Conservation (phyloP, 1,284 basidiomycete genomes). For the Volvariella surrecta region DNA sequence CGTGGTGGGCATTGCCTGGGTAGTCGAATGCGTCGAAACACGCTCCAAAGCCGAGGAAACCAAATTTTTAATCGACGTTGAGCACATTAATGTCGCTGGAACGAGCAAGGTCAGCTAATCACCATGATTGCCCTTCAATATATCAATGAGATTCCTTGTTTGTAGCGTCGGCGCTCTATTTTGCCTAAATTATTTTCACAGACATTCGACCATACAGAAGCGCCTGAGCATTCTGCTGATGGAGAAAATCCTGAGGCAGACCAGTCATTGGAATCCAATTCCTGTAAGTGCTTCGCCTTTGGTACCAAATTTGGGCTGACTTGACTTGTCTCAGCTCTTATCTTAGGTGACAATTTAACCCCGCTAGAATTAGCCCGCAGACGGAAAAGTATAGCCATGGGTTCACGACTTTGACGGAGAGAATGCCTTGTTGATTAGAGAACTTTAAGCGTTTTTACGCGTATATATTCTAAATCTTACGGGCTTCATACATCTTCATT, state of each 20-base stretch:
- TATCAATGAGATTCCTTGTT: conserved; percentile 5
- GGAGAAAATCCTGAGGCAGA: conserved; percentile 25
- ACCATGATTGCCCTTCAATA: neutral
- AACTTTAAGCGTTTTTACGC: too few species aligned
- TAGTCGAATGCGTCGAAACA: conserved; percentile 78
- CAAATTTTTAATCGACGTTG: conserved; percentile 62
- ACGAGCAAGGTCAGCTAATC: conserved; percentile 47
- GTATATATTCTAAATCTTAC: too few species aligned
- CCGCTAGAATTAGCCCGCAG: conserved; percentile 50
- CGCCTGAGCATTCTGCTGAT: conserved; percentile 19
- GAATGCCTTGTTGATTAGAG: too few species aligned
- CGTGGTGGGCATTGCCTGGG: conserved; percentile 89
- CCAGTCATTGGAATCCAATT: conserved; percentile 33
- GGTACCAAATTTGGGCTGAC: conserved; percentile 3
- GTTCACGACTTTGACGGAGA: conserved; percentile 13
- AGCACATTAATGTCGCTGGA: conserved; percentile 56
- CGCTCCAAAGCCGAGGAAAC: conserved; percentile 57
- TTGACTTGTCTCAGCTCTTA: conserved; percentile 22
- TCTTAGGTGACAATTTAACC: conserved; percentile 40
- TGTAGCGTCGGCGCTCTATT: conserved; percentile 48
- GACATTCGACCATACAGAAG: conserved; percentile 17
- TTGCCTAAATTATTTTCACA: conserved; percentile 50
- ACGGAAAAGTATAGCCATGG: conserved; percentile 30
- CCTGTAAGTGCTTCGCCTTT: conserved; percentile 27
- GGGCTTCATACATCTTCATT: too few species aligned